Evolutionary conservation across 768 basidiomycete genomes (phyloP).

Genomic region (Mrakia hoshinonis): DNA sequence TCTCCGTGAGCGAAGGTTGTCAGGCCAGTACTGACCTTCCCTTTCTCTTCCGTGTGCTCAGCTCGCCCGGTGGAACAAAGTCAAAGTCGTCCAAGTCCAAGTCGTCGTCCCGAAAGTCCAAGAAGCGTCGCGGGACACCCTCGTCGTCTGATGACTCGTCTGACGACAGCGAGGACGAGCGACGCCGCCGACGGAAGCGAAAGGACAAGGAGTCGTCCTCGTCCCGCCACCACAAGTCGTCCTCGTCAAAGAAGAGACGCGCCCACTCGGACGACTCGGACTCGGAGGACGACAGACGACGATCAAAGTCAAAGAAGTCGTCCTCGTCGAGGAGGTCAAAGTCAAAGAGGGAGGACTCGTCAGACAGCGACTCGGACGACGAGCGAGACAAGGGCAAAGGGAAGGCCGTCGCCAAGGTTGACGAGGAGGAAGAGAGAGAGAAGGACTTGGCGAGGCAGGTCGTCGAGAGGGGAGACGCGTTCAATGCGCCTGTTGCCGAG

Average conservation of each 20-base stretch:
- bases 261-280: slow-evolving; percentile 17
- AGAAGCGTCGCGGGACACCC: slow-evolving; percentile 15
- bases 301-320: slow-evolving; percentile 53
- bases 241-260: slow-evolving; percentile 14
- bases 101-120: background rate
- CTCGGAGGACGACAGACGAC: slow-evolving; percentile 37
- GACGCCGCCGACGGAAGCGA: slow-evolving; percentile 11
- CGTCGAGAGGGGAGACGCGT: slow-evolving; percentile 29
- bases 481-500: slow-evolving; percentile 32
- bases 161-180: slow-evolving; percentile 11
- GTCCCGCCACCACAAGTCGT: slow-evolving; percentile 6
- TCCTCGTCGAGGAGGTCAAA: slow-evolving; percentile 37
- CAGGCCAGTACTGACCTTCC: background rate
- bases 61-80: slow-evolving; percentile 6
- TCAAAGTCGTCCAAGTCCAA: slow-evolving; percentile 11
- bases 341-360: slow-evolving; percentile 43
- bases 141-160: slow-evolving; percentile 15
- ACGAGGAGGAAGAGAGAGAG: slow-evolving; percentile 40
- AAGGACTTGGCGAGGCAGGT: slow-evolving; percentile 24
- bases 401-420: slow-evolving; percentile 40
- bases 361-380: slow-evolving; percentile 31
- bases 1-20: background rate
- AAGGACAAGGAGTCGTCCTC: slow-evolving; percentile 9
- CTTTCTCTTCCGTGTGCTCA: background rate
- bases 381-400: slow-evolving; percentile 36